Base-by-base conservation (phyloP, 192 early-diverging fungal species). In the Paraglomus occultum region DNA sequence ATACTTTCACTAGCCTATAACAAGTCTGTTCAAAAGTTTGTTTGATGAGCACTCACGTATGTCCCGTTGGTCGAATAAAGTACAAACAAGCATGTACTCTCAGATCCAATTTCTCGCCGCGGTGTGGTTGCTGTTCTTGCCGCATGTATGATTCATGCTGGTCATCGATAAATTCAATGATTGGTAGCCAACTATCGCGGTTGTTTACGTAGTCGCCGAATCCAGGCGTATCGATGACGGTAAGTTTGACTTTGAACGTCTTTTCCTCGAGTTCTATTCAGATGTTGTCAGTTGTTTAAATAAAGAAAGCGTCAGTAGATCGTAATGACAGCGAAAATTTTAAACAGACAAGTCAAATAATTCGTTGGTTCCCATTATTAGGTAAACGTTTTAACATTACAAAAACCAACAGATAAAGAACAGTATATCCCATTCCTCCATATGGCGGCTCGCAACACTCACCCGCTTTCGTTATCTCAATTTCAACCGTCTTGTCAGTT, bases 41-140 rank as follows among this genome's bases (percentile, higher is more conserved):
- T 40, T 53, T 22, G 17, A 31, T 31, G 31, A 31, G 31, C 31
- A 51, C 59, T 72, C 71, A 88, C 86, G 91, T 98, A 83, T 98
- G 95, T 43, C 97, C 97, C 61, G 95, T 95, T 50, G 97, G 95
- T 52, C 91, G 94, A 80, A 99, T 96, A 79, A 99, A 99, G 83
- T 99, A 99, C 68, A 99, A 80, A 79, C 97, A 99, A 71, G 90
- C 94, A 82, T 99, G 94, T 23, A 99, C 95, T 51, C 97, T 88
- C 86, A 97, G 86, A 76, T 99, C 95, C 71, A 96, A 90, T 46
- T 89, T 81, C 65, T 91, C 88, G 61, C 92, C 88, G 73, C 97
- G 86, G 66, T 90, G 83, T 45, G 91, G 88, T 76, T 92, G 87
- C 72, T 90, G 84, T 76, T 99, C 97, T 80, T 92, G 91, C 77